A percentile compares a stretch with the other conserved stretches of the same genome.
These are phyloP conservation scores for Backusella morwellensis DNA, from an alignment of 192 early-diverging fungal species.

Conservation along the genomic window DNA sequence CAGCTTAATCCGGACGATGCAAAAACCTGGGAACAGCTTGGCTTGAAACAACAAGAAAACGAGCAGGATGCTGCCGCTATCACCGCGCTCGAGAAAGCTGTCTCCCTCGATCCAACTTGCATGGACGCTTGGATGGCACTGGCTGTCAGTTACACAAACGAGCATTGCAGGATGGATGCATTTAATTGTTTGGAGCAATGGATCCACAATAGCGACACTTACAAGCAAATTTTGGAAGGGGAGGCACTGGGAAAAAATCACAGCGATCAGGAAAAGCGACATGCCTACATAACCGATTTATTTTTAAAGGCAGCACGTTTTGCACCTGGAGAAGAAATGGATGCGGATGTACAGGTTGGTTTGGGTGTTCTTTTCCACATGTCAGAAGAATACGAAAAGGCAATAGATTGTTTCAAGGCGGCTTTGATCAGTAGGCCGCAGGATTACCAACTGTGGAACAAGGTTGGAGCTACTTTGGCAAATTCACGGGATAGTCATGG, in stretches of 20 bases:
- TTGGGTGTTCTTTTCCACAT: constrained; percentile 96
- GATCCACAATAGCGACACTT: constrained; percentile 73
- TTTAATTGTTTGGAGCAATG: constrained; percentile 90
- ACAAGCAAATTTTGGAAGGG: constrained; percentile 46
- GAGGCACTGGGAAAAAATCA: constrained; percentile 29
- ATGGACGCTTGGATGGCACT: constrained; percentile 84
- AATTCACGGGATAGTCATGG: constrained; percentile 73
- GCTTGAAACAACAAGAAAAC: constrained; percentile 93
- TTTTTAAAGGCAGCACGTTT: constrained; percentile 79
- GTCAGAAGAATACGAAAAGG: constrained; percentile 91
- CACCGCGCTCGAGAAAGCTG: constrained; percentile 80
- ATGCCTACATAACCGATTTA: constrained; percentile 69
- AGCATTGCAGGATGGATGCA: constrained; percentile 78
- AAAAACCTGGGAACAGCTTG: constrained; percentile 81
- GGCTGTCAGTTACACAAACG: constrained; percentile 94
- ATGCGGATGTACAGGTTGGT: constrained; percentile 91
- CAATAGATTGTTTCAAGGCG: constrained; percentile 95
- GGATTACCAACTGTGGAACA: constrained; percentile 97
- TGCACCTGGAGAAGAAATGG: constrained; percentile 63
- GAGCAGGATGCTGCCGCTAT: constrained; percentile 93
- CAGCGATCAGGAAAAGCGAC: constrained; percentile 48
- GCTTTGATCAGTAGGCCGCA: constrained; percentile 82
- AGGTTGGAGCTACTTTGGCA: constrained; percentile 94
- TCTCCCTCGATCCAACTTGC: constrained; percentile 67
- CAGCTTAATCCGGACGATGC: constrained; percentile 79